Conservation (phyloP, 352 stramenopile genomes). For the Aphanomyces cochlioides region DNA sequence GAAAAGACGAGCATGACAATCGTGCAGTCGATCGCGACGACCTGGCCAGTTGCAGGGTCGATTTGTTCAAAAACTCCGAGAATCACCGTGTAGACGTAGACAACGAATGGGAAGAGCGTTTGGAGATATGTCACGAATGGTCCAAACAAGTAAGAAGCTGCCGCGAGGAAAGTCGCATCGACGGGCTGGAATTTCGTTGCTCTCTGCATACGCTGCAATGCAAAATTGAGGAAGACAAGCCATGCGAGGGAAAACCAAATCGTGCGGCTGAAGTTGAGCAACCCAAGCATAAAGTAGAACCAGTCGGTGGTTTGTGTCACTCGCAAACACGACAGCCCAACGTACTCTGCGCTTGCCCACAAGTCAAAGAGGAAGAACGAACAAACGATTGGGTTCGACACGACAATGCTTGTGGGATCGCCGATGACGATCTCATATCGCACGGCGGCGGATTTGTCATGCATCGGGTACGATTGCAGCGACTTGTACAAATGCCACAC, state of each 20-base stretch:
- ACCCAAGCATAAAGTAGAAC: conserved; percentile 11
- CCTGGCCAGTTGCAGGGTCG: no score
- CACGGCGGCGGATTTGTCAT: neutral
- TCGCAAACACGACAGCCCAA: neutral
- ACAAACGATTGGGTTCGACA: conserved; percentile 3
- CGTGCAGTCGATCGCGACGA: no score
- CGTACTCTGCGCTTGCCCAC: conserved; percentile 4
- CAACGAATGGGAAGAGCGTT: no score
- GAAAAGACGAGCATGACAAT: no score
- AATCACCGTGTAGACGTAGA: no score
- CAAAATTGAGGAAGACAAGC: conserved; percentile 2
- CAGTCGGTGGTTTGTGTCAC: neutral
- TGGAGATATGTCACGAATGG: no score
- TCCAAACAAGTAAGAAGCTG: no score
- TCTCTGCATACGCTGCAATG: neutral
- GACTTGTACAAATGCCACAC: neutral
- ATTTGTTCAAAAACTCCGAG: no score
- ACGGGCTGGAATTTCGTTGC: no score
- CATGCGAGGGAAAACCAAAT: conserved; percentile 2
- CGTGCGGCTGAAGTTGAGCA: conserved; percentile 6
- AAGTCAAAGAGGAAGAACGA: conserved; percentile 18
- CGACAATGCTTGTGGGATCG: conserved; percentile 7
- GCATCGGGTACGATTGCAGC: neutral
- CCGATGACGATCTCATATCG: conserved; percentile 14
- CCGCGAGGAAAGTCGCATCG: no score